Percentiles rank a stretch among this genome's conserved stretches.
Conservation (phyloP, 2,329 filamentous ascomycete species). For the Curvularia lunata region DNA sequence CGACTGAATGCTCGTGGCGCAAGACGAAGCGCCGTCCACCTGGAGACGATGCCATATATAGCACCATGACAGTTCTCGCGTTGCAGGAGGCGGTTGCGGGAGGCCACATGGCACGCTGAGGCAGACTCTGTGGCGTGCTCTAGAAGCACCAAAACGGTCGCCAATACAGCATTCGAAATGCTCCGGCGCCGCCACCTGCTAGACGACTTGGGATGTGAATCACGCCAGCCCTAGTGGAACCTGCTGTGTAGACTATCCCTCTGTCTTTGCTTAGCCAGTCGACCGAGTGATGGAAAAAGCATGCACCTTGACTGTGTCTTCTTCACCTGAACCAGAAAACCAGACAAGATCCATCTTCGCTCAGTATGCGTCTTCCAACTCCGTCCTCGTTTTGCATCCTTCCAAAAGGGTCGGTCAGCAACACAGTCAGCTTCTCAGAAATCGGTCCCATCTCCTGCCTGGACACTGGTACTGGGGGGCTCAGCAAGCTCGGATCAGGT, state of each 20-base stretch:
- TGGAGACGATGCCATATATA: conserved; percentile 8
- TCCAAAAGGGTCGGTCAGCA: conserved; percentile 48
- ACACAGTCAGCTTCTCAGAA: conserved; percentile 41
- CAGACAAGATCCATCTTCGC: conserved; percentile 40
- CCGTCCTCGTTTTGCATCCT: conserved; percentile 38
- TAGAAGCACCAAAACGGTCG: background rate
- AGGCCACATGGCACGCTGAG: background rate
- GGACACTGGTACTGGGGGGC: conserved; percentile 39
- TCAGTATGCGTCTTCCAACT: conserved; percentile 40
- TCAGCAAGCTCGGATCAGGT: conserved; percentile 31
- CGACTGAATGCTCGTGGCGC: conserved; percentile 3
- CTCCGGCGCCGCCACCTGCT: background rate
- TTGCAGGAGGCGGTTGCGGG: background rate
- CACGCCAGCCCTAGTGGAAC: background rate
- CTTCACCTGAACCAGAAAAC: conserved; percentile 47
- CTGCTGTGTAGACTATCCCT: background rate
- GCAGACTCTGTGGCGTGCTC: background rate
- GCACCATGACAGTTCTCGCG: conserved; percentile 5
- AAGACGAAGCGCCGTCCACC: conserved; percentile 1
- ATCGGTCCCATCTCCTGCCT: conserved; percentile 45
- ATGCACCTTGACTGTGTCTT: background rate
- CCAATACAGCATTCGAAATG: background rate
- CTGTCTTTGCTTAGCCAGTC: background rate
- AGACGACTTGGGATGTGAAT: background rate
- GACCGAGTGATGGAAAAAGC: background rate